Base-by-base conservation (phyloP, 495 filamentous ascomycete species). In the Hypomontagnella monticulosa region DNA sequence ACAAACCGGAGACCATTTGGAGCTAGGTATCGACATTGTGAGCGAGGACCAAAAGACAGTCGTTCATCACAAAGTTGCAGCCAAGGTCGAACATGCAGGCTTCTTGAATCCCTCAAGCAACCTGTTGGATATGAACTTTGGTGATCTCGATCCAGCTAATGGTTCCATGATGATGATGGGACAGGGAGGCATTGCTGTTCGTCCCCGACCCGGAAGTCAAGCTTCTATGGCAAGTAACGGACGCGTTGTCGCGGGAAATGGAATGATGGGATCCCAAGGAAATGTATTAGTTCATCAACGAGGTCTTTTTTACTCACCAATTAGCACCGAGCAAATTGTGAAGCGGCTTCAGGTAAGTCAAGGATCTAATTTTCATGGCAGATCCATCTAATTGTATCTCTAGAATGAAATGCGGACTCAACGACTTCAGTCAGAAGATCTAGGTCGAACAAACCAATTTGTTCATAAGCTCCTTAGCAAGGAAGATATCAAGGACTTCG, bases 41-140 rank as follows among this genome's bases (percentile, higher is more conserved):
- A 94, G 91, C 70, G 95, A 99, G 72, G 95, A 99, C 74, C 94
- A 97, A 73, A 97, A 96, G 77, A 97, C 92, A 0, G 91, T 99
- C 32, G 93, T 99, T 11, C 95, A 99, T 74, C 95, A 97, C 76
- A 99, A 99, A 71, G 95, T 99, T 20, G 93, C 93, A 4, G 92
- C 94, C 11, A 93, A 95, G 70, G 92, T 99, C 57, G 95, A 98
- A 70, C 91, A 97, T 80, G 93, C 95, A 11, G 95, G 95, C 14
- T 84, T 91, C 53, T 85, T 82, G 8, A 93, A 74, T 72, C 80
- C 71, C 77, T 83, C 72, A 72, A 90, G 85, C 55, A 93, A 88
- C 73, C 82, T 93, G 20, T 75, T 96, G 50, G 93, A 97, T 70
- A 86, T 97, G 71, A 95, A 91, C 68, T 92, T 97, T 74, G 92